Evolutionary conservation across 2,329 filamentous ascomycete species (phyloP).

Genomic region (Leptographium procerum): DNA sequence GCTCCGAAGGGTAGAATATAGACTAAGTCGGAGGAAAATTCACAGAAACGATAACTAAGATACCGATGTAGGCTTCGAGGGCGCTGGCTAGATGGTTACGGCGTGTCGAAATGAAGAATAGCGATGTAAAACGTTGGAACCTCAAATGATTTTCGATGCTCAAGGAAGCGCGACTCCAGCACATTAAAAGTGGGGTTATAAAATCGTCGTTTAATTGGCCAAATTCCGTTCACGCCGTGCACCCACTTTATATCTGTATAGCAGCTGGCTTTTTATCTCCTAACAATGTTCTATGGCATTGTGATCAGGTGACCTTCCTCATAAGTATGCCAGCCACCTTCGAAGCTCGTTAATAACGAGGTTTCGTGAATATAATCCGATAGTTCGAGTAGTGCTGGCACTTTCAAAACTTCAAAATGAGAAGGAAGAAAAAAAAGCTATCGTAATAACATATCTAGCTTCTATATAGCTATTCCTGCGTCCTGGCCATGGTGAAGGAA

Average conservation of each 20-base stretch:
- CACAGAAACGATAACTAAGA: neutral
- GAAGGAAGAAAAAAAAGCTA: too few relatives aligned
- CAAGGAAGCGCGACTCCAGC: neutral
- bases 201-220: neutral
- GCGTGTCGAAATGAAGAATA: neutral
- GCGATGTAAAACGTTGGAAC: neutral
- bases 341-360: too few relatives aligned
- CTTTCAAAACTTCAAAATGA: too few relatives aligned
- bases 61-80: neutral
- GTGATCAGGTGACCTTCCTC: too few relatives aligned
- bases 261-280: too few relatives aligned
- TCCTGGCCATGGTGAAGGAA: too few relatives aligned
- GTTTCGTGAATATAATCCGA: too few relatives aligned
- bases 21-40: neutral
- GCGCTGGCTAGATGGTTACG: neutral
- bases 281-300: too few relatives aligned
- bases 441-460: neutral
- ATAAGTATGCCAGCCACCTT: too few relatives aligned
- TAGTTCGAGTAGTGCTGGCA: too few relatives aligned
- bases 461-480: neutral
- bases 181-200: neutral
- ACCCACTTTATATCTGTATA: neutral
- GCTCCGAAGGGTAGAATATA: neutral
- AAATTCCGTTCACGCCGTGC: too few relatives aligned
- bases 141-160: neutral